A percentile compares a stretch with the other conserved stretches of the same genome.
Evolutionary conservation across 2,329 filamentous ascomycete species (phyloP).

Genomic region (Cladosporium cucumerinum): DNA sequence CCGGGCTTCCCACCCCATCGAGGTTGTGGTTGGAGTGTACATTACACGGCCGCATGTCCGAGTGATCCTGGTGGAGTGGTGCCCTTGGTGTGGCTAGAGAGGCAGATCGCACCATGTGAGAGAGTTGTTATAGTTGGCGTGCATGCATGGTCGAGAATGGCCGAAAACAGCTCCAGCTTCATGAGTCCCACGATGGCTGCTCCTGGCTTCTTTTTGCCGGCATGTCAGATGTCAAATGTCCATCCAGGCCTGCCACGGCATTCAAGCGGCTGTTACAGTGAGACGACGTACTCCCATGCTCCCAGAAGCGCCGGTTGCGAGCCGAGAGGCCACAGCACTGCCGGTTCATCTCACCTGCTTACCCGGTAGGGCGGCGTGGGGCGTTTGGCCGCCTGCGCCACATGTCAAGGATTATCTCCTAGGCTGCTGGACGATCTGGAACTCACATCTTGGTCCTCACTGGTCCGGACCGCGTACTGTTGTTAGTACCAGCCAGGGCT

Average conservation of each 20-base stretch:
- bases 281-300: not conserved
- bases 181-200: not conserved
- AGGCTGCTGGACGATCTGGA: constrained; percentile 12
- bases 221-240: not conserved
- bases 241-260: not conserved
- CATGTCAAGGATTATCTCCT: constrained; percentile 6
- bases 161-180: not conserved
- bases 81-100: not conserved
- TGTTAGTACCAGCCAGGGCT: not conserved
- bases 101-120: not conserved
- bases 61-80: not conserved
- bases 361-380: constrained; percentile 15
- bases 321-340: constrained; percentile 11
- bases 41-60: not conserved
- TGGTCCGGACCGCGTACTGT: constrained; percentile 6
- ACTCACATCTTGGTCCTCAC: constrained; percentile 11
- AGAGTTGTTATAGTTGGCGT: not conserved
- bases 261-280: constrained; percentile 5
- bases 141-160: not conserved
- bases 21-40: not conserved
- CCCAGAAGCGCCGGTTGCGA: constrained; percentile 15
- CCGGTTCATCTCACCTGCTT: constrained; percentile 12
- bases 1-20: not conserved
- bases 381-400: constrained; percentile 9
- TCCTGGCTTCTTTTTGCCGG: constrained; percentile 7